These are phyloP conservation scores for Aphanoascus verrucosus DNA, from an alignment of 2,329 filamentous ascomycete species.

Conservation along the genomic window DNA sequence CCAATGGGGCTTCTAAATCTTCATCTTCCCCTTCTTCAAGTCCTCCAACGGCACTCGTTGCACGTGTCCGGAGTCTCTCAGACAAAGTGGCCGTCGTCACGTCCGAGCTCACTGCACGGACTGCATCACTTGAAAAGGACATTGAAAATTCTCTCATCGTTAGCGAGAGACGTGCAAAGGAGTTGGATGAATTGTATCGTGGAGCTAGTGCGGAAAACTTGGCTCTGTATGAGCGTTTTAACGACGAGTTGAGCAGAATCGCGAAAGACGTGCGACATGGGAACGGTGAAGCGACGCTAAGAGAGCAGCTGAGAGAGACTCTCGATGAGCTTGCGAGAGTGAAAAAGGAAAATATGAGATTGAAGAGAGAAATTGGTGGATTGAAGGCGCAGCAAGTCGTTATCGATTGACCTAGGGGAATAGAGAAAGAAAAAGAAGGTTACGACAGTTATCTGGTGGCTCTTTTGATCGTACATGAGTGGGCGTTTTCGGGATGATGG, in stretches of 20 bases:
- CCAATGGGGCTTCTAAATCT: constrained; percentile 38
- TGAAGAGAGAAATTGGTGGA: constrained; percentile 73
- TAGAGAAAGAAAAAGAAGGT: background rate
- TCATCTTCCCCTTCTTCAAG: constrained; percentile 19
- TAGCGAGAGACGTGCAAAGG: constrained; percentile 65
- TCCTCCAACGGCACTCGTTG: constrained; percentile 23
- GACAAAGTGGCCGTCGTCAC: constrained; percentile 51
- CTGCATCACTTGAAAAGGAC: constrained; percentile 57
- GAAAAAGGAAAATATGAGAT: constrained; percentile 73
- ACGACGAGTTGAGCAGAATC: constrained; percentile 77
- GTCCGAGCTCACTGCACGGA: constrained; percentile 49
- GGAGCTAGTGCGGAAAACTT: constrained; percentile 86
- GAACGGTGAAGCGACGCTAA: constrained; percentile 68
- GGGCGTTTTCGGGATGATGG: constrained; percentile 2
- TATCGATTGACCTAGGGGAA: background rate
- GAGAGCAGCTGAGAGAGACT: constrained; percentile 58
- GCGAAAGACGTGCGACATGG: constrained; percentile 63
- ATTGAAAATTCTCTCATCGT: constrained; percentile 61
- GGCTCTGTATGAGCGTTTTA: constrained; percentile 82
- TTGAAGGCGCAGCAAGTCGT: constrained; percentile 43
- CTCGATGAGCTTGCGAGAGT: constrained; percentile 66
- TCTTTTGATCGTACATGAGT: background rate
- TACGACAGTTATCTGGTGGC: background rate
- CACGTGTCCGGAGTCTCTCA: constrained; percentile 57
- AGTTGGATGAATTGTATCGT: constrained; percentile 79